phyloP scores from a whole-genome alignment of 306 rosid species.

The Dryas octopetala region DNA sequence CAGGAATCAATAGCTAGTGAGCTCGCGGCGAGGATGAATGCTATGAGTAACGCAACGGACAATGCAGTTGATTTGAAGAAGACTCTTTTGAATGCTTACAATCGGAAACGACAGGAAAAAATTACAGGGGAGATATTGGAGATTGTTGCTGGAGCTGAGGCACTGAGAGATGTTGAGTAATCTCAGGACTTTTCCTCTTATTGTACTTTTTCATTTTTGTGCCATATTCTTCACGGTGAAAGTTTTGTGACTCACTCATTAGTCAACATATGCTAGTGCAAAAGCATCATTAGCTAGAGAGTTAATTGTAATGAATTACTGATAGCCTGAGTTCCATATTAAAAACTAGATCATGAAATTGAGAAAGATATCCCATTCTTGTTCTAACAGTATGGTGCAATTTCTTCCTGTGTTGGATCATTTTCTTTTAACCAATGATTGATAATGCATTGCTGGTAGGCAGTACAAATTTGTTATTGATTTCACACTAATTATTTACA shows the following conservation, averaged over 20 bases:
- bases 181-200: constrained; percentile 3
- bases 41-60: constrained; percentile 78
- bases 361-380: not conserved
- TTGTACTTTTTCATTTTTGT: constrained; percentile 10
- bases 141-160: constrained; percentile 82
- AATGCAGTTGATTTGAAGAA: constrained; percentile 67
- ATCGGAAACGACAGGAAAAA: constrained; percentile 67
- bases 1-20: constrained; percentile 86
- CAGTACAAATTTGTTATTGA: not conserved
- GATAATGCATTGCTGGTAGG: not conserved
- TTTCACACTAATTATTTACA: not conserved
- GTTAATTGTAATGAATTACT: not conserved
- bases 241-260: not conserved
- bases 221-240: not conserved
- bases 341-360: not conserved
- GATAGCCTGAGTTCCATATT: not conserved
- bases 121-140: constrained; percentile 80
- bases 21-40: constrained; percentile 80
- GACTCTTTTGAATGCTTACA: constrained; percentile 50
- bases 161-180: constrained; percentile 47
- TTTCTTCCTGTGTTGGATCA: not conserved
- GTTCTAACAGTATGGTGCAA: not conserved
- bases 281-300: not conserved
- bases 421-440: not conserved
- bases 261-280: not conserved